Conservation (phyloP, 805 yeast genomes). For the Scheffersomyces stipitis region DNA sequence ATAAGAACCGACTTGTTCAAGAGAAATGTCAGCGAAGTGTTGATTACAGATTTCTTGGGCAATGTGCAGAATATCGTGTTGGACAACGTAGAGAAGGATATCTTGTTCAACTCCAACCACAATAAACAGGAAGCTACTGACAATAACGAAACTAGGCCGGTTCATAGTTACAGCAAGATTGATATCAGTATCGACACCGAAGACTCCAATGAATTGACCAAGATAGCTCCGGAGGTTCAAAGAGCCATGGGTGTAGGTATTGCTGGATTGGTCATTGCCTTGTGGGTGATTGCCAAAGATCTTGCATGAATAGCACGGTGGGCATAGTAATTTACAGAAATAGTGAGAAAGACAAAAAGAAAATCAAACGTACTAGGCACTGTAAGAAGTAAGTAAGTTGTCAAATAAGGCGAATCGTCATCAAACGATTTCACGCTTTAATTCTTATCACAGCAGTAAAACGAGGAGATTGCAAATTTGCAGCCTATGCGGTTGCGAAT, state of each 20-base stretch:
- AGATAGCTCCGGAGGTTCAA: conserved; percentile 11
- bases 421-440: too few species aligned
- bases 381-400: too few species aligned
- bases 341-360: too few species aligned
- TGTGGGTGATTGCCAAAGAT: conserved; percentile 25
- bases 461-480: too few species aligned
- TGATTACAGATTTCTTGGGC: conserved; percentile 92
- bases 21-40: conserved; percentile 64
- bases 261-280: conserved; percentile 15
- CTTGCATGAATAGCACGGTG: too few species aligned
- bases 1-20: conserved; percentile 76
- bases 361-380: too few species aligned
- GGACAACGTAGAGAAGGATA: conserved; percentile 56
- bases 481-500: too few species aligned
- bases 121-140: conserved; percentile 17
- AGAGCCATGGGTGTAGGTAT: conserved; percentile 15
- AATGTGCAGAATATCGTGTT: conserved; percentile 77
- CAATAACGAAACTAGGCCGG: conserved; percentile 1
- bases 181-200: conserved; percentile 3
- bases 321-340: too few species aligned
- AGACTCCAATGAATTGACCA: conserved; percentile 2
- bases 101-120: conserved; percentile 36
- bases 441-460: too few species aligned
- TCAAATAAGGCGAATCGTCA: too few species aligned
- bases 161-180: background rate